A percentile compares a stretch with the other conserved stretches of the same genome.
These are phyloP conservation scores for Paraphysoderma sedebokerense DNA, from an alignment of 371 early-diverging fungal genomes.

Conservation along the genomic window DNA sequence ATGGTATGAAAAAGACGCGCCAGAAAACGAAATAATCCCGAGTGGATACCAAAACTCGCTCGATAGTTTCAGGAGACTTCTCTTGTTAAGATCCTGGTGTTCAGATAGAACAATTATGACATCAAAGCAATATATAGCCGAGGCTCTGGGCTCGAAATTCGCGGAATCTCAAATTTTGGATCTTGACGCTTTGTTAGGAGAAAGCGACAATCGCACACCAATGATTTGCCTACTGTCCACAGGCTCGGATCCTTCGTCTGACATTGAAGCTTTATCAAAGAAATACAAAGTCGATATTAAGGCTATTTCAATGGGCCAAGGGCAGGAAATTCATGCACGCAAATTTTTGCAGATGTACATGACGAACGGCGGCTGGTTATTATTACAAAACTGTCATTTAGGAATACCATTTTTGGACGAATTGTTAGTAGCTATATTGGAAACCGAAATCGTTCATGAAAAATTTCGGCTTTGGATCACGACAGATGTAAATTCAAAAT, in stretches of 20 bases:
- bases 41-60: conserved; percentile 31
- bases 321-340: conserved; percentile 40
- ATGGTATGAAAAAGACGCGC: conserved; percentile 41
- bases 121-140: conserved; percentile 35
- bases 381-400: conserved; percentile 42
- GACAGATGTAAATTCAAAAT: conserved; percentile 30
- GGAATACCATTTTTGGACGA: conserved; percentile 44
- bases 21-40: conserved; percentile 35
- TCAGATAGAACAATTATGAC: conserved; percentile 33
- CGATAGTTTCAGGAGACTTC: conserved; percentile 26
- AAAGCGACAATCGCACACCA: conserved; percentile 36
- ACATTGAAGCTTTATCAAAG: conserved; percentile 34
- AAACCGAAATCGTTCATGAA: conserved; percentile 29
- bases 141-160: conserved; percentile 18
- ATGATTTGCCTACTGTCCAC: conserved; percentile 39
- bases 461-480: conserved; percentile 46
- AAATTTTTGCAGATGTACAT: conserved; percentile 32
- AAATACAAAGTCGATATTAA: conserved; percentile 39
- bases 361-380: conserved; percentile 38
- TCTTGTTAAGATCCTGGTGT: conserved; percentile 34
- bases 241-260: conserved; percentile 38
- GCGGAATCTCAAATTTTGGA: conserved; percentile 41
- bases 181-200: conserved; percentile 26
- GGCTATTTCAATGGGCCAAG: conserved; percentile 46
- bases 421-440: conserved; percentile 21